phyloP scores from a whole-genome alignment of 495 filamentous ascomycete species.

The Tuber microsphaerosporum region DNA sequence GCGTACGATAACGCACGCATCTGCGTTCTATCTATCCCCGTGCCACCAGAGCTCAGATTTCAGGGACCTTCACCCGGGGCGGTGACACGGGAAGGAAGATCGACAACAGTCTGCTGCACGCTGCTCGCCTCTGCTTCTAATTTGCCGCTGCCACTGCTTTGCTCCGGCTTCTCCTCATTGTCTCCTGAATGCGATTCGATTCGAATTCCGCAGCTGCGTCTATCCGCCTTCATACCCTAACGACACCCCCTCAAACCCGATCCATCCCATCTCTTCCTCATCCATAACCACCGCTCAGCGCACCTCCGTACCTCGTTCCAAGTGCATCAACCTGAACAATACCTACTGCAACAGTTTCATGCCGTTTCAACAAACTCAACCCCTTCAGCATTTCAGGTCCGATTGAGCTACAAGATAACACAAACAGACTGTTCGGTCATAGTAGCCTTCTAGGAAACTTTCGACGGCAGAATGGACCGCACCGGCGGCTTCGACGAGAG shows the following conservation, averaged over 20 bases:
- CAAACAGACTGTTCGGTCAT: neutral
- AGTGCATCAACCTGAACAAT: neutral
- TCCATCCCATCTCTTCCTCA: neutral
- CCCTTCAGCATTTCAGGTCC: neutral
- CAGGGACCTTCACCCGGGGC: constrained; percentile 5
- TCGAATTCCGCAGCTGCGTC: neutral
- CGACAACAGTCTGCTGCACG: constrained; percentile 12
- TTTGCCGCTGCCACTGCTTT: neutral
- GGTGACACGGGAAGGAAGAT: constrained; percentile 18
- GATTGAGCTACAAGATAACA: neutral
- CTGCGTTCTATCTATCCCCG: neutral
- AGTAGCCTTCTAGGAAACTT: neutral
- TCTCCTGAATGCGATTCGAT: neutral
- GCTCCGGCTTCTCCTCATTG: neutral
- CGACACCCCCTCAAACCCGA: neutral
- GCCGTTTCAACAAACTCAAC: neutral
- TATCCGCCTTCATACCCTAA: neutral
- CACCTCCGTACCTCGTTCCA: neutral
- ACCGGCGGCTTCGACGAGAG: constrained; percentile 41
- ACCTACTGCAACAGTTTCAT: neutral
- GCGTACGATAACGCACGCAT: constrained; percentile 15
- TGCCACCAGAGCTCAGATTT: constrained; percentile 8
- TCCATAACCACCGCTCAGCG: neutral
- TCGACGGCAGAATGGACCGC: constrained; percentile 26
- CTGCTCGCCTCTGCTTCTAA: neutral